phyloP scores from a whole-genome alignment of 257 asterid species.

The Penstemon barbatus region DNA sequence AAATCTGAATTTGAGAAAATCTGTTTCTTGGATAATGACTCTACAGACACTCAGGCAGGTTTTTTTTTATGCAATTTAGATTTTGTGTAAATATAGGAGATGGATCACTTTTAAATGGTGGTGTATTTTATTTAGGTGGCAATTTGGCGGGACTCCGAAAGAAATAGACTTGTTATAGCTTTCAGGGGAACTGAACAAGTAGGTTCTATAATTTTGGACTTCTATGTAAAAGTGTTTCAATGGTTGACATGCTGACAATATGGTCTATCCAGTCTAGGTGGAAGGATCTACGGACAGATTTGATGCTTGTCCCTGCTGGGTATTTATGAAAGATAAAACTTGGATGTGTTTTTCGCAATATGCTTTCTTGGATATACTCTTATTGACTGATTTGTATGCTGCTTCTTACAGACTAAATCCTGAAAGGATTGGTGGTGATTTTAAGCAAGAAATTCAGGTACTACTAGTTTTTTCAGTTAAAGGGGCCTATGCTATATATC shows the following conservation, averaged over 20 bases:
- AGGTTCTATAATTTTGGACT: conserved; percentile 29
- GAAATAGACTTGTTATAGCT: conserved; percentile 89
- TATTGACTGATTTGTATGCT: conserved; percentile 34
- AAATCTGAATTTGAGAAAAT: conserved; percentile 93
- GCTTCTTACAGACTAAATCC: conserved; percentile 75
- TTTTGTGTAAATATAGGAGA: conserved; percentile 1
- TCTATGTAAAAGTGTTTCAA: background rate
- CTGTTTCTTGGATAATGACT: conserved; percentile 83
- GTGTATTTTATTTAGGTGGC: conserved; percentile 61
- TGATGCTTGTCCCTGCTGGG: conserved; percentile 97
- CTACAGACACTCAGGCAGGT: conserved; percentile 92
- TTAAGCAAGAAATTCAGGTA: conserved; percentile 91
- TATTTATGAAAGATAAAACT: conserved; percentile 32
- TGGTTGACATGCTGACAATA: conserved; percentile 28
- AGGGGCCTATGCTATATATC: conserved; percentile 1
- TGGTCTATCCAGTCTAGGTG: conserved; percentile 67
- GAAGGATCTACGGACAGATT: conserved; percentile 92
- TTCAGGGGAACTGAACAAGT: conserved; percentile 99
- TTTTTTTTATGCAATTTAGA: background rate
- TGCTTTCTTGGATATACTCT: conserved; percentile 8
- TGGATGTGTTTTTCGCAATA: conserved; percentile 10
- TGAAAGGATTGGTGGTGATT: conserved; percentile 95
- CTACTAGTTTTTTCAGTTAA: conserved; percentile 8
- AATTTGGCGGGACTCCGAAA: conserved; percentile 77
- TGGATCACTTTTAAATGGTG: background rate